Evolutionary conservation across 2,329 filamentous ascomycete species (phyloP), one percentile per base, ranked within the genome.

Genomic region (Colletotrichum sp.): DNA sequence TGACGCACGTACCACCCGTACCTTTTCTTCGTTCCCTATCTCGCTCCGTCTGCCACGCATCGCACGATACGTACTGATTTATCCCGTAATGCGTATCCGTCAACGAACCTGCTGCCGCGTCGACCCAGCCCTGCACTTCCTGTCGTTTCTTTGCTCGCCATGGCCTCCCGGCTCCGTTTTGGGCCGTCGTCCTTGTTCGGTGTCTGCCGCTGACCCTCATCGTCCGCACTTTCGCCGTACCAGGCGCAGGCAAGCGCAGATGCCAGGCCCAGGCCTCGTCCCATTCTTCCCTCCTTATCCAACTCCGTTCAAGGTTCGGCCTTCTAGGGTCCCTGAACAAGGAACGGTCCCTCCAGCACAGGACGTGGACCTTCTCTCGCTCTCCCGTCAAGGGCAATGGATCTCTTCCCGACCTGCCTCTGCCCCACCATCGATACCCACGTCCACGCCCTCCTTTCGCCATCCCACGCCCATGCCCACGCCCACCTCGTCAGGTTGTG

Each of bases 261-360:
- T 55, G 52, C 52, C 21, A 55, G 66, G 43, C 66, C 52, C 71
- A 65, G 28, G 26, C 58, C 68, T 72, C 36, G 60, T 75, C 55
- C 72, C 55, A 67, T 64, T 58, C 48, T 73, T 73, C 60, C 68
- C 60, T 69, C 58, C 73, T 73, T 75, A 69, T 69, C 64, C 73
- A 73, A 68, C 73, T 69, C 64, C 58, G 56, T 73, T 58, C 73
- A 72, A 72, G 62, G 68, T 64, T 52, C 69, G 61, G 61, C 70
- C 62, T 58, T 43, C 38, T 24, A 66, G 72, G 64, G 73, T 69
- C 70, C 73, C 73, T 73, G 73, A 75, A 75, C 73, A 75, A 75
- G 73, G 73, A 73, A 68, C 64, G 69, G 65, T 62, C 61, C 32
- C 34, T 56, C 52, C 55, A 61, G 2, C 32, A 66, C 38, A 24